phyloP scores from a whole-genome alignment of 2,329 filamentous ascomycete species.

The Fusarium liriodendri region DNA sequence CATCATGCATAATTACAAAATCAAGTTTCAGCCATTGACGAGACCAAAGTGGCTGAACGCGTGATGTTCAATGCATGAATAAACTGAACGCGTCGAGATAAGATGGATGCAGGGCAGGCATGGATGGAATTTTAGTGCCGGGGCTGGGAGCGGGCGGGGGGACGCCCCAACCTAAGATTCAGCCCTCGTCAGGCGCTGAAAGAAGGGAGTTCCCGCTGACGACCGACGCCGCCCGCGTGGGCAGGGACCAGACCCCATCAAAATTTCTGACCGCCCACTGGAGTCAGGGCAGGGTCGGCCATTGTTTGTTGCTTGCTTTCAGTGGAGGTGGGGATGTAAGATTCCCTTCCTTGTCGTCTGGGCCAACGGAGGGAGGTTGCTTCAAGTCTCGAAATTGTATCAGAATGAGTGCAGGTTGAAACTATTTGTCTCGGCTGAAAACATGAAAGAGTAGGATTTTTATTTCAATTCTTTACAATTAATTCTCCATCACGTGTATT shows the following conservation, averaged over 20 bases:
- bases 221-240: conserved; percentile 6
- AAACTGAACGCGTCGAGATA: background rate
- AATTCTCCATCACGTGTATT: conserved; percentile 13
- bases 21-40: background rate
- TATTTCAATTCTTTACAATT: background rate
- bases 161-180: conserved; percentile 3
- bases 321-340: conserved; percentile 1
- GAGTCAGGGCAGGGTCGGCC: background rate
- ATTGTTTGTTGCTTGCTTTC: conserved; percentile 16
- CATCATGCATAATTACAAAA: background rate
- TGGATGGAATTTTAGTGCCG: background rate
- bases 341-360: conserved; percentile 21
- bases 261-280: conserved; percentile 24
- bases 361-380: conserved; percentile 22
- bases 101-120: background rate
- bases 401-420: background rate
- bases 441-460: background rate
- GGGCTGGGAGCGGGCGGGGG: conserved; percentile 4
- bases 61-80: conserved; percentile 7
- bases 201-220: conserved; percentile 32
- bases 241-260: conserved; percentile 12
- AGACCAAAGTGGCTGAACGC: background rate
- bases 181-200: conserved; percentile 30
- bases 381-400: background rate
- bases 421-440: background rate